Evolutionary conservation across 2,329 filamentous ascomycete species (phyloP).

Genomic region (Elsinoe australis): DNA sequence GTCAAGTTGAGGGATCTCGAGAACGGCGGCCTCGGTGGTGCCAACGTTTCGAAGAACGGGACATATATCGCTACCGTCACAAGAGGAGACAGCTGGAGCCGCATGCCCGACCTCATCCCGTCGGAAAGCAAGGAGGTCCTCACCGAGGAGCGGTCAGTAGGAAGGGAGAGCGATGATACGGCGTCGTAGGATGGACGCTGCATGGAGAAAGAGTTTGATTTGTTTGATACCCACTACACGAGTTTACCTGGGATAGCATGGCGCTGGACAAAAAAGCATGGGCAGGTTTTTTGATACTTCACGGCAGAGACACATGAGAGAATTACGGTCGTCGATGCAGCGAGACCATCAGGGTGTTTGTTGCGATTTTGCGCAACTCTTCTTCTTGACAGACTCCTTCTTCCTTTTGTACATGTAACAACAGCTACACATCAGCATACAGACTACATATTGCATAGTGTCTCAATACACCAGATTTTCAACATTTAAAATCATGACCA

Average conservation of each 20-base stretch:
- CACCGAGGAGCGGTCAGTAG: slow-evolving; percentile 6
- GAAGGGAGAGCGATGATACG: not conserved
- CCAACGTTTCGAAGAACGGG: not conserved
- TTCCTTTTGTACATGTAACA: not conserved
- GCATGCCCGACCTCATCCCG: not conserved
- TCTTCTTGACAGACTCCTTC: too few relatives aligned
- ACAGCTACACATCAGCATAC: slow-evolving; percentile 2
- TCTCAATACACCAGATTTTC: not conserved
- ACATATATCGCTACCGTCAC: slow-evolving; percentile 15
- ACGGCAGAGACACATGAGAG: too few relatives aligned
- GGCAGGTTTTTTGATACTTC: not conserved
- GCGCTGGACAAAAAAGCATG: not conserved
- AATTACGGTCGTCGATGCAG: too few relatives aligned
- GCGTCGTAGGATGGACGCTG: not conserved
- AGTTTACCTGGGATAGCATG: slow-evolving; percentile 6
- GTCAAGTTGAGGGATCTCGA: slow-evolving; percentile 2
- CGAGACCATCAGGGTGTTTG: too few relatives aligned
- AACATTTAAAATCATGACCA: too few relatives aligned
- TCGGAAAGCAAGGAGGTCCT: slow-evolving; percentile 14
- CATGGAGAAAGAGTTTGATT: not conserved
- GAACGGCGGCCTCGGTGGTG: slow-evolving; percentile 3
- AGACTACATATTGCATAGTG: slow-evolving; percentile 4
- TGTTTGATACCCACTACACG: not conserved
- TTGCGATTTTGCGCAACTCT: too few relatives aligned
- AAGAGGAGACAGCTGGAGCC: slow-evolving; percentile 10